phyloP scores from a whole-genome alignment of 257 asterid species.

The Nicotiana attenuata region DNA sequence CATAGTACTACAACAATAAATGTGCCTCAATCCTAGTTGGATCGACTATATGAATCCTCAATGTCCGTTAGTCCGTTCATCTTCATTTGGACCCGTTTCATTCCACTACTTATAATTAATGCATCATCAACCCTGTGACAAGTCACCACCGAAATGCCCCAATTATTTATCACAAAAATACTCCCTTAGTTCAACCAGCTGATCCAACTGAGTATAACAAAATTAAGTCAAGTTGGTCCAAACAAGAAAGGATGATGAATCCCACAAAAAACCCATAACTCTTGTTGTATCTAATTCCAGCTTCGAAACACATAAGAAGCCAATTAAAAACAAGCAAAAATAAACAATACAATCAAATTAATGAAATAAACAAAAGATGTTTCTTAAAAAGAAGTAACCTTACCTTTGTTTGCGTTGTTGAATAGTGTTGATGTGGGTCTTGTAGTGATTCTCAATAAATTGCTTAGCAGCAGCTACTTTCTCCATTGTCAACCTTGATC shows the following conservation, averaged over 20 bases:
- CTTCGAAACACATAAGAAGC: not conserved
- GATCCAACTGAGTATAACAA: not conserved
- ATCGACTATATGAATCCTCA: not conserved
- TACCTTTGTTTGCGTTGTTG: conserved; percentile 93
- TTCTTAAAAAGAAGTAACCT: conserved; percentile 33
- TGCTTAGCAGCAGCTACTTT: conserved; percentile 98
- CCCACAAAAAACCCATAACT: not conserved
- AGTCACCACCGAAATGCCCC: not conserved
- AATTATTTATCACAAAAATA: not conserved
- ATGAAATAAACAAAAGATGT: not conserved
- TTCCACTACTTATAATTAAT: not conserved
- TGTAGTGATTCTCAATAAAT: conserved; percentile 96
- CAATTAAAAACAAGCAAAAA: conserved; percentile 1
- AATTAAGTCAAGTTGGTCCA: not conserved
- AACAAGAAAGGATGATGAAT: not conserved
- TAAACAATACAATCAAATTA: not conserved
- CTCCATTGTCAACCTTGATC: conserved; percentile 92
- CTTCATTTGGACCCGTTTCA: not conserved
- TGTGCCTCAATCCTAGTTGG: not conserved
- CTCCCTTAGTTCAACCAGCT: not conserved
- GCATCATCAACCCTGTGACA: not conserved
- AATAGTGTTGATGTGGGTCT: conserved; percentile 89
- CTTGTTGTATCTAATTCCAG: conserved; percentile 1
- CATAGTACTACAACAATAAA: not conserved
- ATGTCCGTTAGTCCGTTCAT: not conserved